Base-by-base conservation (phyloP, 2,329 filamentous ascomycete genomes). In the Lizonia empirigonia region DNA sequence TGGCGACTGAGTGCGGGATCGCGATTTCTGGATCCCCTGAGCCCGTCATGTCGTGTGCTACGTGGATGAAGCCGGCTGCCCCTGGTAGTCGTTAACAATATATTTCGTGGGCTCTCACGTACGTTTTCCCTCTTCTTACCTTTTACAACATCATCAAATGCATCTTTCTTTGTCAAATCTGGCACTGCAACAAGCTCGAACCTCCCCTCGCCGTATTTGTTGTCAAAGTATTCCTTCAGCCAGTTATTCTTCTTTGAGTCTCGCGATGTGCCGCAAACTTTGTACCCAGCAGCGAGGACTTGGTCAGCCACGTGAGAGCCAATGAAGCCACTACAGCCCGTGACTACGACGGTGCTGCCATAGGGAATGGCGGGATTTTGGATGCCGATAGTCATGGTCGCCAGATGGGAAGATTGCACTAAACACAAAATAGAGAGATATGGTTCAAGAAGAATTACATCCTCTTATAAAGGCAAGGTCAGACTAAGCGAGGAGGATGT, bases 51-150 rank as follows among this genome's bases (percentile, higher is more conserved):
- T 76, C 69, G 13, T 74, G 73, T 0, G 80, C 80, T 8, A 78
- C 68, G 52, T 82, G 79, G 13, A 76, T 68, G 39, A 82, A 70
- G 4, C 75, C 77, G 1, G 73, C 26, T 60, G 75, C 24, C 5
- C 50, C 65, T 67, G 20, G 13, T 22, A 6, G 8, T 26, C 24
- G 9, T 19, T n/a, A 26, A 10, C 12, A 22, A 20, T 9, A 16
- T 3, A 19, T 16, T 30, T 9, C 13, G 32, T 20, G 12, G n/a
- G n/a, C 8, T 24, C 15, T 37, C 7, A 6, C n/a, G 30, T 33
- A 30, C 1, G 8, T 19, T 4, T 9, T 20, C 2, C 4, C 1
- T 33, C 6, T 26, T 18, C 16, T 5, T 9, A 67, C 67, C 67
- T 59, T 70, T 50, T 4, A 70, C 58, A 1, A 56, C 56, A 12